A percentile compares a stretch with the other conserved stretches of the same genome.
These are phyloP conservation scores for Diplocarpon rosae DNA, from an alignment of 2,329 filamentous ascomycete genomes.

Conservation along the genomic window DNA sequence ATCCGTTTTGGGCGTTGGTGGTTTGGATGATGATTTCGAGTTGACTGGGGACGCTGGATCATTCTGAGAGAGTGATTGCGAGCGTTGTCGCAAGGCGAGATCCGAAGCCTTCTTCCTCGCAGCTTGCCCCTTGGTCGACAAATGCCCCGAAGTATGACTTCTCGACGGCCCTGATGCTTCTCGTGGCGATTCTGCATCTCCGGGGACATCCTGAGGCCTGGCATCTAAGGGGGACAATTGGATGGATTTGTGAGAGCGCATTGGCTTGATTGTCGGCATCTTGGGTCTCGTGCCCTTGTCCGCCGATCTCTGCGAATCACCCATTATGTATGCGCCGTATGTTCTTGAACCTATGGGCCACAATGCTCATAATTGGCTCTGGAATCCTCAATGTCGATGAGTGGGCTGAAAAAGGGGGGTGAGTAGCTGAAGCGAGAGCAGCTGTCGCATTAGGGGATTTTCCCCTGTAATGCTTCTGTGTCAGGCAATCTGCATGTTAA, in stretches of 20 bases:
- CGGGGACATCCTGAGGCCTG: slow-evolving; percentile 27
- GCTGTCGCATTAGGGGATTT: neutral
- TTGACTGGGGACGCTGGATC: slow-evolving; percentile 17
- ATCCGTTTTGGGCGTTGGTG: slow-evolving; percentile 14
- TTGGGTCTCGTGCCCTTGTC: slow-evolving; percentile 26
- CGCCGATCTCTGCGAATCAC: slow-evolving; percentile 22
- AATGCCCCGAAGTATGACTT: slow-evolving; percentile 51
- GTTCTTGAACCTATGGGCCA: slow-evolving; percentile 13
- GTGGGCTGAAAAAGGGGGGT: neutral
- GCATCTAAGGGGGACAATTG: slow-evolving; percentile 29
- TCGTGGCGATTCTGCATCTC: slow-evolving; percentile 30
- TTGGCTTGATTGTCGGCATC: slow-evolving; percentile 32
- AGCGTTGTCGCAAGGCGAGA: slow-evolving; percentile 25
- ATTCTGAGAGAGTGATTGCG: slow-evolving; percentile 27
- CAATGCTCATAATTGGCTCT: slow-evolving; percentile 21
- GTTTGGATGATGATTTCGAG: slow-evolving; percentile 16
- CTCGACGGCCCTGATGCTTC: slow-evolving; percentile 33
- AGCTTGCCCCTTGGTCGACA: slow-evolving; percentile 43
- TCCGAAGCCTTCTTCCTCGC: slow-evolving; percentile 24
- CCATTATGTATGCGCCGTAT: slow-evolving; percentile 24
- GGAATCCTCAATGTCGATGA: slow-evolving; percentile 3
- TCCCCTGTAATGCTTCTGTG: slow-evolving; percentile 1
- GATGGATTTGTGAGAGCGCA: slow-evolving; percentile 44
- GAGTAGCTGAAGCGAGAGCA: neutral
- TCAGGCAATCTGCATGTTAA: too few species aligned